phyloP scores from a whole-genome alignment of 1,139 yeast species.

The Sugiyamaella japonica region DNA sequence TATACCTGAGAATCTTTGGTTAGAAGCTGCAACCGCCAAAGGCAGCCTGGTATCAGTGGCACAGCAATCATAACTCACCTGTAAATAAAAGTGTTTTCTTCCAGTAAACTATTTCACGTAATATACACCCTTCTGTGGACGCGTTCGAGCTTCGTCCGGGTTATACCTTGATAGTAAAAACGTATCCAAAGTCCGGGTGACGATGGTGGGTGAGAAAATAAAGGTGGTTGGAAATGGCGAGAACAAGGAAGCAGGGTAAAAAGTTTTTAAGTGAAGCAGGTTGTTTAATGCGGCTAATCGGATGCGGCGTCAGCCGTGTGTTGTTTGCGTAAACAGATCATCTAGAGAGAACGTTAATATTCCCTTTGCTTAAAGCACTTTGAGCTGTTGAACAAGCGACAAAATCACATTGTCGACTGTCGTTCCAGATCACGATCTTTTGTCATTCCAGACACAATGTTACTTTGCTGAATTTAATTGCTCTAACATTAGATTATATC shows the following conservation, averaged over 20 bases:
- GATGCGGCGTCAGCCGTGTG: too few species aligned
- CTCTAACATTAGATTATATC: too few species aligned
- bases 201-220: background rate
- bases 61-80: background rate
- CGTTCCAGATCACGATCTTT: too few species aligned
- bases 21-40: background rate
- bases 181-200: conserved; percentile 11
- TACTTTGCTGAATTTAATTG: too few species aligned
- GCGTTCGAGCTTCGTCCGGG: conserved; percentile 11
- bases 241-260: conserved; percentile 11
- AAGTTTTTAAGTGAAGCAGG: background rate
- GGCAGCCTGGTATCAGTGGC: background rate
- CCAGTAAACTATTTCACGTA: conserved; percentile 1
- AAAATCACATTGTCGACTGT: too few species aligned
- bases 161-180: background rate
- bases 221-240: background rate
- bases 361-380: too few species aligned
- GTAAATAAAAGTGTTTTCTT: background rate
- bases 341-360: too few species aligned
- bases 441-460: too few species aligned
- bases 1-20: background rate
- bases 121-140: conserved; percentile 1
- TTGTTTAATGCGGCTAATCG: too few species aligned
- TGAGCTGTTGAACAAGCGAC: too few species aligned
- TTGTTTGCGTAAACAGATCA: too few species aligned